A percentile compares a stretch with the other conserved stretches of the same genome.
These are phyloP conservation scores for Cryptococcus maquisensis DNA, from an alignment of 1,284 basidiomycete species.

Conservation along the genomic window DNA sequence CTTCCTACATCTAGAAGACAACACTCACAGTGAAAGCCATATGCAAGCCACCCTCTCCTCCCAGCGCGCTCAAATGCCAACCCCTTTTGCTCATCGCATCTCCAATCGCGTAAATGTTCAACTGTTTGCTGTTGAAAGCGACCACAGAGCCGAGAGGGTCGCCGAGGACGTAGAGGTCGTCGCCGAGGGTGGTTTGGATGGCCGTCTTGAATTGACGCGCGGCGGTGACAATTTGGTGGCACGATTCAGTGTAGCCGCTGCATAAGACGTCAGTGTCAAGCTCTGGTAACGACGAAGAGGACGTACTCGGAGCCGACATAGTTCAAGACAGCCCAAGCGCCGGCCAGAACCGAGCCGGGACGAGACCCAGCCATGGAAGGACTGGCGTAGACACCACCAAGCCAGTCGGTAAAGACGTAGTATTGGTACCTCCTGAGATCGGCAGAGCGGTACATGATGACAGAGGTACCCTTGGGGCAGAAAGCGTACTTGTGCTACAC, in stretches of 20 bases:
- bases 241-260: conserved; percentile 88
- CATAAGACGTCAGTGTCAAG: not conserved
- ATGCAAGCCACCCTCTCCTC: conserved; percentile 65
- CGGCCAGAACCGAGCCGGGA: conserved; percentile 88
- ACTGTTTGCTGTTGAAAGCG: conserved; percentile 67
- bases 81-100: conserved; percentile 79
- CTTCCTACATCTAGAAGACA: no score
- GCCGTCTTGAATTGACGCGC: conserved; percentile 33
- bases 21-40: conserved; percentile 83
- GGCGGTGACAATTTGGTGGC: conserved; percentile 70
- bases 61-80: conserved; percentile 85
- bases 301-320: conserved; percentile 77
- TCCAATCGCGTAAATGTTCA: conserved; percentile 73
- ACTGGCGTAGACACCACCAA: conserved; percentile 53
- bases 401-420: conserved; percentile 75
- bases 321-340: conserved; percentile 94
- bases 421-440: conserved; percentile 75
- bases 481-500: conserved; percentile 46
- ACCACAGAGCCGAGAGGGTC: conserved; percentile 86
- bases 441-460: conserved; percentile 81
- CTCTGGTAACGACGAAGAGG: no score
- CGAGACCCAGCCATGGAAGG: conserved; percentile 80
- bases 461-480: conserved; percentile 72
- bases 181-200: conserved; percentile 44
- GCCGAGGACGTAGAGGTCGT: conserved; percentile 74